Evolutionary conservation across 192 early-diverging fungal genomes (phyloP).

Genomic region (Endogone sp.): DNA sequence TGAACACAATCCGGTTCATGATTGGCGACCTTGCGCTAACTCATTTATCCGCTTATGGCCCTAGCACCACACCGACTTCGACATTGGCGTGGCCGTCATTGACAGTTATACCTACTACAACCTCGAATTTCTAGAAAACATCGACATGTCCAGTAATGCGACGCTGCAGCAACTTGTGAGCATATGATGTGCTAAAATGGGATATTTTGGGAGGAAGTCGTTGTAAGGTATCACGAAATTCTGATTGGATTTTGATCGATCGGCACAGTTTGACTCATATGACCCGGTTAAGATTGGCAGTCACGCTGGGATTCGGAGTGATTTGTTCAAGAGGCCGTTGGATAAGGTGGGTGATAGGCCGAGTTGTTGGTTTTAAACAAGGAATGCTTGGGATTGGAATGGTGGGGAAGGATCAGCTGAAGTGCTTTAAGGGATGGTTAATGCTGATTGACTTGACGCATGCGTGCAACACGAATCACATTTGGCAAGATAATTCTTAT

Average conservation of each 20-base stretch:
- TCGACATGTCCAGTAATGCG: slow-evolving; percentile 74
- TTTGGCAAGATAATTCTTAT: slow-evolving; percentile 1
- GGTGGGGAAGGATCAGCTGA: no score
- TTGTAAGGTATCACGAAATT: neutral
- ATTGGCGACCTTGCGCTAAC: no score
- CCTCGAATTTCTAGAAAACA: slow-evolving; percentile 84
- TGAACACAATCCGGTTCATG: no score
- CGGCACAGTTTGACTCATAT: slow-evolving; percentile 74
- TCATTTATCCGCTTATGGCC: slow-evolving; percentile 2
- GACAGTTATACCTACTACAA: slow-evolving; percentile 98
- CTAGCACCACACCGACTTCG: slow-evolving; percentile 81
- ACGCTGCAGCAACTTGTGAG: slow-evolving; percentile 71
- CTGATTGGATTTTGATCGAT: neutral
- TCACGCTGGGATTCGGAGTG: slow-evolving; percentile 78
- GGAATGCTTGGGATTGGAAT: no score
- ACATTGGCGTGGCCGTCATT: slow-evolving; percentile 96
- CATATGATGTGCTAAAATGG: no score
- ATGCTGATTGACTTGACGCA: no score
- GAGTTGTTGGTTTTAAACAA: no score
- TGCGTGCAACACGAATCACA: no score
- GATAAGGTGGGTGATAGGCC: slow-evolving; percentile 63
- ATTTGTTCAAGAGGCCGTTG: slow-evolving; percentile 76
- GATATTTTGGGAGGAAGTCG: no score
- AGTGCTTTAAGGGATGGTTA: no score
- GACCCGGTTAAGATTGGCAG: slow-evolving; percentile 71